These are phyloP conservation scores for Papiliotrema laurentii DNA, from an alignment of 1,284 basidiomycete genomes.

Conservation along the genomic window DNA sequence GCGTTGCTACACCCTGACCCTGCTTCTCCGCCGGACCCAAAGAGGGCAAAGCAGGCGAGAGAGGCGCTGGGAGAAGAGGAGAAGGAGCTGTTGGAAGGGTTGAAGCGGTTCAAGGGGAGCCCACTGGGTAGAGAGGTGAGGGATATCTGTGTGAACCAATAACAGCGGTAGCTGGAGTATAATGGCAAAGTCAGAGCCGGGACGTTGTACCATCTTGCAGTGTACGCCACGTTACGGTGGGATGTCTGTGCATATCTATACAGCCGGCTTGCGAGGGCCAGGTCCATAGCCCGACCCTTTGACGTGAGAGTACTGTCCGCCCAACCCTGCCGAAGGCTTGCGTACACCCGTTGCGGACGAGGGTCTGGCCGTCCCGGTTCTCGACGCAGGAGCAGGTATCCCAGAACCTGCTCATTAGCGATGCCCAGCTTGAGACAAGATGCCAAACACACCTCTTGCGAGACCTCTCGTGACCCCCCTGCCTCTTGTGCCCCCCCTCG, in stretches of 20 bases:
- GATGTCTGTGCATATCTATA: neutral
- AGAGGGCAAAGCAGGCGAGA: neutral
- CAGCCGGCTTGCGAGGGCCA: constrained; percentile 6
- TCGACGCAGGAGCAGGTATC: constrained; percentile 7
- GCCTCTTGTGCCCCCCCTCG: constrained; percentile 6
- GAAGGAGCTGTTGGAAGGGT: constrained; percentile 33
- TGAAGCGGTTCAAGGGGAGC: constrained; percentile 33
- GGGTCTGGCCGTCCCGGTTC: constrained; percentile 4
- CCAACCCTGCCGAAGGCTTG: constrained; percentile 21
- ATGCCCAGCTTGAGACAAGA: neutral
- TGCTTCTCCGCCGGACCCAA: neutral
- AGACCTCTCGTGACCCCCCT: constrained; percentile 8
- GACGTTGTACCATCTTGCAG: neutral
- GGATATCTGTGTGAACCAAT: constrained; percentile 40
- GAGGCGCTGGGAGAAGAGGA: constrained; percentile 25
- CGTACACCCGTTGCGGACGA: constrained; percentile 13
- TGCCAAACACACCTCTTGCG: constrained; percentile 9
- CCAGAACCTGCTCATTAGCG: constrained; percentile 4
- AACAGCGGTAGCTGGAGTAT: neutral
- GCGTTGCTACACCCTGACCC: constrained; percentile 21
- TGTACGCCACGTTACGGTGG: too few relatives aligned
- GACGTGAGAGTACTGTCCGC: constrained; percentile 38
- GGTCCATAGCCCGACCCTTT: constrained; percentile 46
- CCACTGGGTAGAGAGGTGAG: constrained; percentile 33
- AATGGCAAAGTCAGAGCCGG: neutral